Conservation (phyloP, 1,284 basidiomycete species). For the Cryptococcus amylolentus region DNA sequence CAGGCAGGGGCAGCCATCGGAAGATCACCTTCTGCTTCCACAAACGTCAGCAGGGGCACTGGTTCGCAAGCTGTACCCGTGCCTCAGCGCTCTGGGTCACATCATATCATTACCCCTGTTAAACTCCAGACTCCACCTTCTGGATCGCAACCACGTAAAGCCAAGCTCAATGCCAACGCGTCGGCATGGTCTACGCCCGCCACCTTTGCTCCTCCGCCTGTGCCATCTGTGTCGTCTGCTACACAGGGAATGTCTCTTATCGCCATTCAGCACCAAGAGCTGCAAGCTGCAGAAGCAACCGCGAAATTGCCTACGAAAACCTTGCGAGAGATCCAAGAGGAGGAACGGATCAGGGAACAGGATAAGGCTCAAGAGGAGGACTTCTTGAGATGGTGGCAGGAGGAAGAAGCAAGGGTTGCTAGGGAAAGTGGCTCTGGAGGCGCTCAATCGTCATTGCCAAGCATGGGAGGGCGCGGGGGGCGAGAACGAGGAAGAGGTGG, state of each 20-base stretch:
- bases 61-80: constrained; percentile 12
- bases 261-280: constrained; percentile 76
- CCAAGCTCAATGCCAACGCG: constrained; percentile 9
- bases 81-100: constrained; percentile 13
- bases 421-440: constrained; percentile 43
- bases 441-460: background rate
- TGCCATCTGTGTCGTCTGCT: constrained; percentile 50
- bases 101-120: constrained; percentile 37
- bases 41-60: constrained; percentile 11
- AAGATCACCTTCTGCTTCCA: background rate
- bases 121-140: constrained; percentile 20
- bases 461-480: constrained; percentile 11
- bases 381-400: constrained; percentile 80
- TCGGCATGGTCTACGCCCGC: constrained; percentile 27
- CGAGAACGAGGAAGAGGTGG: constrained; percentile 10
- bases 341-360: constrained; percentile 55
- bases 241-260: constrained; percentile 61
- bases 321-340: constrained; percentile 71
- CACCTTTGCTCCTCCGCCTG: constrained; percentile 47
- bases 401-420: constrained; percentile 66
- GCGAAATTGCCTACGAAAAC: constrained; percentile 56
- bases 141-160: constrained; percentile 11
- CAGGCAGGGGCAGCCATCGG: background rate
- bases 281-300: constrained; percentile 53
- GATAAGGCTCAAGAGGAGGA: constrained; percentile 64